Conservation (phyloP, 176 grass and related monocot genomes). For the Phoenix roebelenii region DNA sequence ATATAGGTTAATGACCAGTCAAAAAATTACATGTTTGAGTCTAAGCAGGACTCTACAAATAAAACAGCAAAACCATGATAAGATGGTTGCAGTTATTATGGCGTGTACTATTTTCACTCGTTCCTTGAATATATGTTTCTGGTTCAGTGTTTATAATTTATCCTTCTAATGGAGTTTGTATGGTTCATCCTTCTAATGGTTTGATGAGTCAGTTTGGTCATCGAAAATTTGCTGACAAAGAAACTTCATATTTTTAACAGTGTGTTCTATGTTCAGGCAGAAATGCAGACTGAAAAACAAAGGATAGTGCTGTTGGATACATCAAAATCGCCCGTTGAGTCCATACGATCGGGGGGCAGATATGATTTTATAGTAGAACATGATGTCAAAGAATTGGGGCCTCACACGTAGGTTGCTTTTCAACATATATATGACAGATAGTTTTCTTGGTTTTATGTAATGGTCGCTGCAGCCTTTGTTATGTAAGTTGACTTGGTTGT, state of each 20-base stretch:
- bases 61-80: too few relatives aligned
- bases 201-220: conserved; percentile 6
- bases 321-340: conserved; percentile 79
- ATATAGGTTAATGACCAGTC: too few relatives aligned
- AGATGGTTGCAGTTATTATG: too few relatives aligned
- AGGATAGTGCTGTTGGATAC: conserved; percentile 83
- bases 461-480: conserved; percentile 12
- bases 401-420: conserved; percentile 64
- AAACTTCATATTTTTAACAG: background rate
- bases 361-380: conserved; percentile 98
- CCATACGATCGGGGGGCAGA: conserved; percentile 91
- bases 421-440: background rate
- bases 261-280: conserved; percentile 48
- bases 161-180: background rate
- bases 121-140: background rate
- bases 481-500: conserved; percentile 5
- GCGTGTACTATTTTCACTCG: background rate
- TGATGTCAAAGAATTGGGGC: conserved; percentile 94
- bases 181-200: background rate
- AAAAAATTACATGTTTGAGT: too few relatives aligned
- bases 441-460: conserved; percentile 11
- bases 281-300: conserved; percentile 96
- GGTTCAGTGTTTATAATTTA: conserved; percentile 5
- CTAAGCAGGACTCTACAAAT: too few relatives aligned
- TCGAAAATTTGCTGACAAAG: background rate